These are phyloP conservation scores for Cnidoscolus chayamansa DNA, from an alignment of 441 rosid species.

Conservation along the genomic window DNA sequence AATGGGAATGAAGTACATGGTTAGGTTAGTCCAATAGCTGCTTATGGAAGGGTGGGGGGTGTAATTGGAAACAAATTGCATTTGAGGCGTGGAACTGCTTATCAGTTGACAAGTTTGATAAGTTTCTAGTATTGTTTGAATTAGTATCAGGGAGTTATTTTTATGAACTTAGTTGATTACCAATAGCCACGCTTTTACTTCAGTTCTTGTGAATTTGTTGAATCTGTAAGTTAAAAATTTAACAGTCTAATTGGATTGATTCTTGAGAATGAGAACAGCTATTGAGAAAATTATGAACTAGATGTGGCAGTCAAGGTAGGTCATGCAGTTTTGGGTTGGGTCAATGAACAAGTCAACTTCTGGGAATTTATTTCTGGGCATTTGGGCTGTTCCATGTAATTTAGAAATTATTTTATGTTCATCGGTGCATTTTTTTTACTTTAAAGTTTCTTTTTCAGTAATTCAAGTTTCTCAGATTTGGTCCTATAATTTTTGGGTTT, in stretches of 20 bases:
- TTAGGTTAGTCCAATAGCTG: too few species aligned
- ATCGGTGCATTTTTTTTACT: too few species aligned
- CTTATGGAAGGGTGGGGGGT: too few species aligned
- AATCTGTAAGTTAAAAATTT: not conserved
- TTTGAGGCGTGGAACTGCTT: not conserved
- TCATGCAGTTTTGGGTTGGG: not conserved
- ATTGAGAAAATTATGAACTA: not conserved
- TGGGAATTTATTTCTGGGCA: too few species aligned
- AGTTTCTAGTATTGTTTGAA: not conserved
- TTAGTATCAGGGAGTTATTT: not conserved
- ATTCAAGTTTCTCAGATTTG: too few species aligned
- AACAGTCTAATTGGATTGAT: not conserved
- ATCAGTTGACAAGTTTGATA: not conserved
- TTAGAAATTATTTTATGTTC: too few species aligned
- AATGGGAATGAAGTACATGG: too few species aligned
- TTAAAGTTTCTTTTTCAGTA: too few species aligned
- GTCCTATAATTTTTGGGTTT: too few species aligned
- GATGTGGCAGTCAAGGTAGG: not conserved
- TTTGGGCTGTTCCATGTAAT: too few species aligned
- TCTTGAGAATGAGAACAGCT: not conserved
- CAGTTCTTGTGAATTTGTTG: not conserved
- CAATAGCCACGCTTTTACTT: not conserved
- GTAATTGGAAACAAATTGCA: not conserved
- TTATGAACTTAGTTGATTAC: not conserved
- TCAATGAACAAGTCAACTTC: too few species aligned